These are phyloP conservation scores for Ophiocordyceps unilateralis DNA, from an alignment of 2,329 filamentous ascomycete species.

Conservation along the genomic window DNA sequence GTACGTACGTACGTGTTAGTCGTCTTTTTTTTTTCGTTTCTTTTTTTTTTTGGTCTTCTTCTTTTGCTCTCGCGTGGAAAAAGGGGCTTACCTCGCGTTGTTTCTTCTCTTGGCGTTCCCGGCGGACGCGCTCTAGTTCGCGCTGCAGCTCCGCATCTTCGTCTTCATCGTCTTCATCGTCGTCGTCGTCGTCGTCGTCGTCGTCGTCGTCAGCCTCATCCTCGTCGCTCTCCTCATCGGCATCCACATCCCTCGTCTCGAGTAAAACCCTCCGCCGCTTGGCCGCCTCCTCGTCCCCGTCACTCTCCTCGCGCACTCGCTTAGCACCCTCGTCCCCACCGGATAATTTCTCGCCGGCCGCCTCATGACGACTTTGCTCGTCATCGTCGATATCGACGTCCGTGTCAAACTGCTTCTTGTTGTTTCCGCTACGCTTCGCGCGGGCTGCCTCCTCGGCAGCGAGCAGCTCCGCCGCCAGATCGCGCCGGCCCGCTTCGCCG, in stretches of 20 bases:
- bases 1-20: too few relatives aligned
- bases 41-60: neutral
- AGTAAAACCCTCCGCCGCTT: neutral
- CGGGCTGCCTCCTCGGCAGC: conserved; percentile 78
- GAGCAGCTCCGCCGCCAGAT: conserved; percentile 79
- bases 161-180: conserved; percentile 36
- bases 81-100: conserved; percentile 15
- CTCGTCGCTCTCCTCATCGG: conserved; percentile 54
- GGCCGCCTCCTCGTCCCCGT: conserved; percentile 32
- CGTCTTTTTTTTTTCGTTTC: neutral
- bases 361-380: neutral
- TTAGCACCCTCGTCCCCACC: conserved; percentile 30
- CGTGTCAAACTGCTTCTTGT: conserved; percentile 21
- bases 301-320: neutral
- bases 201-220: conserved; percentile 38
- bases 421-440: conserved; percentile 54
- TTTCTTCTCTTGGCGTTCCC: conserved; percentile 37
- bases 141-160: conserved; percentile 67
- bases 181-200: conserved; percentile 34
- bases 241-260: conserved; percentile 64
- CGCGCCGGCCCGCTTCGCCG: conserved; percentile 47
- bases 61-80: too few relatives aligned
- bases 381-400: conserved; percentile 27
- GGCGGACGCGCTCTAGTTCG: conserved; percentile 86
- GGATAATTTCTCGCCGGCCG: conserved; percentile 24